Percentiles rank a stretch among this genome's conserved stretches.
phyloP scores from a whole-genome alignment of 495 filamentous ascomycete species.

The Cudoniella acicularis region DNA sequence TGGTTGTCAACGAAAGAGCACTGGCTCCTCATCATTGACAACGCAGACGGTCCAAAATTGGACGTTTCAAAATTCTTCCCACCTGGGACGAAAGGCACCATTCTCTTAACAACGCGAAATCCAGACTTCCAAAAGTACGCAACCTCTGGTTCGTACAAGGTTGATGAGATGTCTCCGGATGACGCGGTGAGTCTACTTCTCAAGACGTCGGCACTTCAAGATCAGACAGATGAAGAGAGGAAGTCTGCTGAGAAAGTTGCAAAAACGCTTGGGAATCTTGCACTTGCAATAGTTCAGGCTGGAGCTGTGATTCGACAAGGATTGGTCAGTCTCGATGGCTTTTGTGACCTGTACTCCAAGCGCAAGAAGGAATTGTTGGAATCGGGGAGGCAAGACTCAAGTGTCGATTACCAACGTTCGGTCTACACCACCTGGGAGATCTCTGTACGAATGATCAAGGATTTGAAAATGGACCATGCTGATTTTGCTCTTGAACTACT shows the following conservation, averaged over 20 bases:
- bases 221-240: slow-evolving; percentile 16
- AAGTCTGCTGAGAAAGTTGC: slow-evolving; percentile 21
- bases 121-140: slow-evolving; percentile 27
- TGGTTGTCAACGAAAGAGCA: slow-evolving; percentile 31
- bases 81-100: slow-evolving; percentile 27
- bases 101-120: slow-evolving; percentile 42
- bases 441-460: slow-evolving; percentile 21
- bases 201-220: slow-evolving; percentile 11
- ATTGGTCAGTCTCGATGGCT: slow-evolving; percentile 19
- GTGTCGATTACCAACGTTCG: slow-evolving; percentile 13
- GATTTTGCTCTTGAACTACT: slow-evolving; percentile 25
- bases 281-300: slow-evolving; percentile 28
- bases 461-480: slow-evolving; percentile 9
- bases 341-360: slow-evolving; percentile 17
- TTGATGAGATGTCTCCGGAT: slow-evolving; percentile 27
- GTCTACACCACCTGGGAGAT: slow-evolving; percentile 31
- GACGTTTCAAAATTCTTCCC: slow-evolving; percentile 35
- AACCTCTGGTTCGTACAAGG: slow-evolving; percentile 28
- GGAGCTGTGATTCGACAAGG: slow-evolving; percentile 23
- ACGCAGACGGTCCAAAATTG: slow-evolving; percentile 40
- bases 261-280: slow-evolving; percentile 20
- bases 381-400: slow-evolving; percentile 4
- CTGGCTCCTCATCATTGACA: slow-evolving; percentile 47
- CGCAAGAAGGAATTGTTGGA: slow-evolving; percentile 19
- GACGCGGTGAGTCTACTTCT: slow-evolving; percentile 24